Base-by-base conservation (phyloP, 768 basidiomycete species). In the Leccinum disarticulatum region DNA sequence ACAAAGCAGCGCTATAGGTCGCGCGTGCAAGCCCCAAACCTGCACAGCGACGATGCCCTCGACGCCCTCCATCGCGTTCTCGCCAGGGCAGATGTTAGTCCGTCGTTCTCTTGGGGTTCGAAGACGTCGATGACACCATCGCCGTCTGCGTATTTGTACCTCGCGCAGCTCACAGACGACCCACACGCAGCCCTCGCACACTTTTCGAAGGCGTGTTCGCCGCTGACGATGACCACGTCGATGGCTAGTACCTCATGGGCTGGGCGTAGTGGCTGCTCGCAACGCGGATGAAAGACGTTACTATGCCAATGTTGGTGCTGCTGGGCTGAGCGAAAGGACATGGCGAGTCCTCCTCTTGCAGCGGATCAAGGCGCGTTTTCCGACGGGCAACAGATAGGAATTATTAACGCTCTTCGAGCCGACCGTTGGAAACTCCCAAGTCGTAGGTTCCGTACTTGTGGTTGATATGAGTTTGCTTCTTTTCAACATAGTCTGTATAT, bases 231-330 rank as follows among this genome's bases (percentile, higher is more conserved):
- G 82, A 91, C 68, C 88, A 92, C 55, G 87, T 94, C 13, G 93
- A 95, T 66, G 93, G 88, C 1, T 95, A 93, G 87, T 96, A 96
- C 69, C 83, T 96, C 30, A 93, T 95, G 73, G 94, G 93, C 55
- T 96, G 93, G 93, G 89, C 90, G 63, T 93, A 91, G 79, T 93
- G 86, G 77, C 76, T 95, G 50, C 86, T 91, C 83, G 82, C 86
- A 0, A 88, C 90, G 70, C 83, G 87, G 60, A 84, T 84, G 8
- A 80, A 83, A 61, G 85, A 88, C 64, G 27, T 2, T 27, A 27
- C 27, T 27, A 27, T 80, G 73, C 36, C 48, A 14, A 50, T 4
- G 78, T 73, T 38, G 77, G 66, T 30, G 30, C 30, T 30, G 30
- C 30, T 9, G 30, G 30, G 9, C 60, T 76, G 17, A 64, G 49